phyloP scores from a whole-genome alignment of 805 yeast species.

The Maudiozyma bulderi region DNA sequence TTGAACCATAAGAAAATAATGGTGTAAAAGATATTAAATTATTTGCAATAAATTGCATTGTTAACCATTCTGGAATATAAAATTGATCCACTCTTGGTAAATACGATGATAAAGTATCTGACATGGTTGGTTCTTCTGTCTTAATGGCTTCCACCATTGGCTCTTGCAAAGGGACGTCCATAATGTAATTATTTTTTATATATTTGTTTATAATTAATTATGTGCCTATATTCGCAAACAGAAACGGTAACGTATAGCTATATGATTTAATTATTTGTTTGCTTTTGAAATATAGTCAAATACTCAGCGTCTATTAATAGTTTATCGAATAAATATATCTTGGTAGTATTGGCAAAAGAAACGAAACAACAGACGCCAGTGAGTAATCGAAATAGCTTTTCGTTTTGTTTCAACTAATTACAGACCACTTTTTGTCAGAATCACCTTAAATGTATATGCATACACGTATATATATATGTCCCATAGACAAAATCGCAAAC shows the following conservation, averaged over 20 bases:
- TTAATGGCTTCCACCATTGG: neutral
- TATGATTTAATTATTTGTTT: neutral
- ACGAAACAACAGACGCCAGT: too few species aligned
- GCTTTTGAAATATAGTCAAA: too few species aligned
- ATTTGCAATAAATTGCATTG: constrained; percentile 49
- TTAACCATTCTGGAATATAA: constrained; percentile 40
- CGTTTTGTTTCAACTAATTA: too few species aligned
- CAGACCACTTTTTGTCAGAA: neutral
- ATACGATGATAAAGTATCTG: constrained; percentile 21
- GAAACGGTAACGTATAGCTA: neutral
- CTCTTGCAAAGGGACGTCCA: neutral
- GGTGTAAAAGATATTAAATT: constrained; percentile 73
- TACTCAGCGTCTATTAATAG: too few species aligned
- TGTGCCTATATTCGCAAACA: neutral
- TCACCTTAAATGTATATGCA: neutral
- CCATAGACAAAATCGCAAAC: neutral
- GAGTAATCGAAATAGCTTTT: too few species aligned
- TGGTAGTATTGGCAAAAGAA: too few species aligned
- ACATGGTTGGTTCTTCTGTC: constrained; percentile 1
- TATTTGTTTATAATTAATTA: neutral
- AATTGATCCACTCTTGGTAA: constrained; percentile 35
- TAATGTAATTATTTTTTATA: neutral
- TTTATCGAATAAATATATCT: too few species aligned
- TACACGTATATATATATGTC: neutral
- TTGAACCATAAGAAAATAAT: constrained; percentile 76